A percentile compares a stretch with the other conserved stretches of the same genome.
phyloP scores from a whole-genome alignment of 208 protist genomes.

The Acanthamoeba lenticulata region DNA sequence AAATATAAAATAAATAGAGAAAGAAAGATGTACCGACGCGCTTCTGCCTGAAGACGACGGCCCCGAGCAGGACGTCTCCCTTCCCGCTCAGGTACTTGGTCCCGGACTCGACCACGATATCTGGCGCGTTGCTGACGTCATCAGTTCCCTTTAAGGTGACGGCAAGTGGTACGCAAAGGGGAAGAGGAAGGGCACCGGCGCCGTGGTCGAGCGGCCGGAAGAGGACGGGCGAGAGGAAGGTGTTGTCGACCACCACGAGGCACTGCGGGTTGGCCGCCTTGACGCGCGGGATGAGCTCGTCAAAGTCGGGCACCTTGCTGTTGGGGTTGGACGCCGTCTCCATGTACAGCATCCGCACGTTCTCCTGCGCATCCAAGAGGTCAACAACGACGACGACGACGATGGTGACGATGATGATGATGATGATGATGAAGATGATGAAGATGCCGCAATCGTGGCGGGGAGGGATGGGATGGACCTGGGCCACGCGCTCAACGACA shows the following conservation, averaged over 20 bases:
- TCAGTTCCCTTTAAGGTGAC: not conserved
- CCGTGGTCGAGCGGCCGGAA: not conserved
- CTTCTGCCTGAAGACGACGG: slow-evolving; percentile 65
- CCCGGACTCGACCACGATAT: slow-evolving; percentile 94
- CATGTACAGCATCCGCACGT: not conserved
- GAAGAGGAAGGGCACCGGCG: not conserved
- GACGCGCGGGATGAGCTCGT: not conserved
- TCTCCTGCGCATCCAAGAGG: not conserved
- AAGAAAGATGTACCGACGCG: not conserved
- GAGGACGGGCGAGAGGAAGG: not conserved
- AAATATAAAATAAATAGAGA: not conserved
- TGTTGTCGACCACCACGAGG: not conserved
- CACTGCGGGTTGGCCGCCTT: not conserved
- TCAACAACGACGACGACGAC: too few relatives aligned
- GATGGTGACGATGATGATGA: not conserved
- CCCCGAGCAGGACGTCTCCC: slow-evolving; percentile 93
- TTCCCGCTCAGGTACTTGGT: slow-evolving; percentile 97
- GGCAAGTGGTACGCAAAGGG: not conserved
- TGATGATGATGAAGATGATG: not conserved
- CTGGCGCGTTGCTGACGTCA: slow-evolving; percentile 86
- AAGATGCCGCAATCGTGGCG: not conserved
- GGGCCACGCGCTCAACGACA: not conserved
- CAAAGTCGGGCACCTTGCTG: not conserved
- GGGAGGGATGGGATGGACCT: too few relatives aligned
- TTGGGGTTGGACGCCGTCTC: not conserved